A percentile compares a stretch with the other conserved stretches of the same genome.
phyloP scores from a whole-genome alignment of 306 rosid genomes.

The Castanea sativa region DNA sequence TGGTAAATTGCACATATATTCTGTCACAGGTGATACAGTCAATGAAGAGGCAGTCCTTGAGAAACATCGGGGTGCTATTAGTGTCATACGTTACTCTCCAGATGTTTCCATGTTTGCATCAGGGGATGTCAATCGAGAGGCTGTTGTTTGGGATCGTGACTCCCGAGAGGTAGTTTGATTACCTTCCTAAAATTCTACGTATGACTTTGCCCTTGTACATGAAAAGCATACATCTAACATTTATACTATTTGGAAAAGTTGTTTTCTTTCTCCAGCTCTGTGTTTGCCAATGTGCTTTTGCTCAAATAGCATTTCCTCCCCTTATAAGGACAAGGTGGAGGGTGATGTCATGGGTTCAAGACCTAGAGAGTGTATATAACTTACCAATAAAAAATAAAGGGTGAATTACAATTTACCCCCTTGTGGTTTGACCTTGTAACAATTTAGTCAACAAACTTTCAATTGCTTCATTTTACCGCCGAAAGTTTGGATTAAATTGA shows the following conservation, averaged over 20 bases:
- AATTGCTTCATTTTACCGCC: no score
- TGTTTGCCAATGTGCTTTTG: background rate
- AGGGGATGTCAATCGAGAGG: conserved; percentile 95
- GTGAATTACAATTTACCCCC: no score
- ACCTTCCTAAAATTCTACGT: background rate
- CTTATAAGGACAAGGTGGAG: no score
- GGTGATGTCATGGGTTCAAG: no score
- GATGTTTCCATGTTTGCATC: conserved; percentile 95
- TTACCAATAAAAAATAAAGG: no score
- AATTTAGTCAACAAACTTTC: no score
- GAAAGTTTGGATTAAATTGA: no score
- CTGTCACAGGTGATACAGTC: conserved; percentile 66
- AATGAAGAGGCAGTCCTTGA: conserved; percentile 81
- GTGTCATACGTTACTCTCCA: conserved; percentile 84
- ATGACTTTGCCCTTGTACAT: background rate
- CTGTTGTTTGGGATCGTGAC: conserved; percentile 77
- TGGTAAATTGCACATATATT: conserved; percentile 80
- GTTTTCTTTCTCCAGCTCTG: background rate
- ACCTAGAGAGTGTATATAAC: no score
- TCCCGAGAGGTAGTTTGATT: conserved; percentile 60
- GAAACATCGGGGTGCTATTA: conserved; percentile 90
- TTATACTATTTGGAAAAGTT: background rate
- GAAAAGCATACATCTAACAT: background rate
- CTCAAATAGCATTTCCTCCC: no score
- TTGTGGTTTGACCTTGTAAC: no score